phyloP scores from a whole-genome alignment of 805 yeast species.

The Ogataea allantospora region DNA sequence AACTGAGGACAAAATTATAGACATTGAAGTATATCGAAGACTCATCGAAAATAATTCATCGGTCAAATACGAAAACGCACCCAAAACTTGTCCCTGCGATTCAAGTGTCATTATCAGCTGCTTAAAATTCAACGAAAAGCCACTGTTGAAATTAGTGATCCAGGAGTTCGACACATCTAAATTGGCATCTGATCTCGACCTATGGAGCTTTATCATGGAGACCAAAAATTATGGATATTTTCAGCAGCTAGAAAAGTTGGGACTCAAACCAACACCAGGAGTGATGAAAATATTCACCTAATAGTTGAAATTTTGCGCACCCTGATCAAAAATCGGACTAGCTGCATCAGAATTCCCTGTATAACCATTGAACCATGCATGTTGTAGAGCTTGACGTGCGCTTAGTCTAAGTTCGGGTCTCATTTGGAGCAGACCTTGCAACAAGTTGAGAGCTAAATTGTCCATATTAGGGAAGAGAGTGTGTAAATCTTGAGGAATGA shows the following conservation, averaged over 20 bases:
- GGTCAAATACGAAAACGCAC: conserved; percentile 1
- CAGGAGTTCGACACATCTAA: conserved; percentile 6
- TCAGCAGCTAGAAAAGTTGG: conserved; percentile 10
- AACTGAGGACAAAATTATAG: conserved; percentile 1
- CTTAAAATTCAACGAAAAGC: conserved; percentile 8
- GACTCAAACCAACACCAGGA: conserved; percentile 18
- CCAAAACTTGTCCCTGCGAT: conserved; percentile 5
- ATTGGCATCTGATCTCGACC: conserved; percentile 14
- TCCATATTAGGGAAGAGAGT: conserved; percentile 67
- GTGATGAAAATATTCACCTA: conserved; percentile 11
- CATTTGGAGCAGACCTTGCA: conserved; percentile 58
- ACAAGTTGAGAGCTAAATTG: conserved; percentile 62
- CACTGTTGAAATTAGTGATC: conserved; percentile 9
- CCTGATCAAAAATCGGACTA: conserved; percentile 15
- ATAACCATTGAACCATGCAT: conserved; percentile 82
- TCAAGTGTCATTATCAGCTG: conserved; percentile 13
- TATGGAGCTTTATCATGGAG: conserved; percentile 24
- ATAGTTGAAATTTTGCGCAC: conserved; percentile 11
- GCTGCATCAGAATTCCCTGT: conserved; percentile 29
- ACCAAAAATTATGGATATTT: conserved; percentile 17
- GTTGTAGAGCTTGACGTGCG: conserved; percentile 60
- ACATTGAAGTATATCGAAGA: conserved; percentile 2
- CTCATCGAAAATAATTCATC: conserved; percentile 3
- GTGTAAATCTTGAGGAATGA: conserved; percentile 83
- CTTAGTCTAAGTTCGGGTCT: conserved; percentile 60